A percentile compares a stretch with the other conserved stretches of the same genome.
Conservation (phyloP, 345 rosid species). For the Acer saccharum region DNA sequence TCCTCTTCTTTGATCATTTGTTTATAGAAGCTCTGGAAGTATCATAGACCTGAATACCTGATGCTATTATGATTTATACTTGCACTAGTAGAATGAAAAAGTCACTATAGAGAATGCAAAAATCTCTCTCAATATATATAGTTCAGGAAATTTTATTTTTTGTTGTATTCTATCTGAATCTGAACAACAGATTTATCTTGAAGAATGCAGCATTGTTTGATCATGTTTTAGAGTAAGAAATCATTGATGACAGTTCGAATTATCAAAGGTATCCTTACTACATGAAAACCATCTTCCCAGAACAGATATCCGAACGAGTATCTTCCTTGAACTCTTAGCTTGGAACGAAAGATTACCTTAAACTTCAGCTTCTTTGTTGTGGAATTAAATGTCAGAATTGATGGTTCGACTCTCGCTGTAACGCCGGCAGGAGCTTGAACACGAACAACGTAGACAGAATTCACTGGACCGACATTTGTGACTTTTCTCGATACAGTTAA, state of each 20-base stretch:
- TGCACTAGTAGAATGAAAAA: not conserved
- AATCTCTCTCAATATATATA: not conserved
- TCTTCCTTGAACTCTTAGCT: slow-evolving; percentile 48
- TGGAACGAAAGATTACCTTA: slow-evolving; percentile 40
- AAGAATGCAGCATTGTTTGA: not conserved
- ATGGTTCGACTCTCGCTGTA: slow-evolving; percentile 49
- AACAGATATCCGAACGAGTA: slow-evolving; percentile 52
- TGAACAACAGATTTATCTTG: slow-evolving; percentile 6
- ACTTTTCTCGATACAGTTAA: slow-evolving; percentile 56
- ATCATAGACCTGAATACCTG: not conserved
- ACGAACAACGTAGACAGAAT: slow-evolving; percentile 49
- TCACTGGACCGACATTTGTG: slow-evolving; percentile 61
- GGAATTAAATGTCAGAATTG: slow-evolving; percentile 53
- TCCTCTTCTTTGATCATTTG: not conserved
- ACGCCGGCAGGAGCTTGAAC: slow-evolving; percentile 57
- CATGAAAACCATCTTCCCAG: slow-evolving; percentile 54
- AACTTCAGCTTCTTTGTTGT: slow-evolving; percentile 41
- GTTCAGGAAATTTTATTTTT: not conserved
- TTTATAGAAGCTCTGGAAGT: not conserved
- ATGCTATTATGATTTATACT: not conserved
- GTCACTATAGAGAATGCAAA: not conserved
- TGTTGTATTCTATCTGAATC: not conserved
- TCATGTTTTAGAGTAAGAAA: slow-evolving; percentile 35
- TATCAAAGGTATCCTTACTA: slow-evolving; percentile 47
- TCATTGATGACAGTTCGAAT: slow-evolving; percentile 40